These are phyloP conservation scores for Celoporthe dispersa DNA, from an alignment of 2,329 filamentous ascomycete genomes.

Conservation along the genomic window DNA sequence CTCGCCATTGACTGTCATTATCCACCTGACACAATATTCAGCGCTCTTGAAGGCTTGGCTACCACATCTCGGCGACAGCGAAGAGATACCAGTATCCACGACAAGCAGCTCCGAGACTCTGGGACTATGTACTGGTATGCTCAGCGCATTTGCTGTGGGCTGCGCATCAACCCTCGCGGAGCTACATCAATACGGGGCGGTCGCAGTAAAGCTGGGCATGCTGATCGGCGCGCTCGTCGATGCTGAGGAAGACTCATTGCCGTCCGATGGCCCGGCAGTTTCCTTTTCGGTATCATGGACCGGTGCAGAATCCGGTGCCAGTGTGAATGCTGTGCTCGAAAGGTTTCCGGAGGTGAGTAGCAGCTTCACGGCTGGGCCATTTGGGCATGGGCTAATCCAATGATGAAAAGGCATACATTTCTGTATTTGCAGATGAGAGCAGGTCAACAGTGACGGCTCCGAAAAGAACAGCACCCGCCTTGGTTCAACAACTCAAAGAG, in stretches of 20 bases:
- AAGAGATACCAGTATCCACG: neutral
- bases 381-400: neutral
- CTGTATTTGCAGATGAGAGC: neutral
- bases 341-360: neutral
- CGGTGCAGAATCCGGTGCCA: neutral
- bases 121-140: slow-evolving; percentile 17
- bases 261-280: neutral
- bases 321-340: neutral
- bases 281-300: neutral
- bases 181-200: slow-evolving; percentile 42
- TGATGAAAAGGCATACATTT: neutral
- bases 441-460: neutral
- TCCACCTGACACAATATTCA: neutral
- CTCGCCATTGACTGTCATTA: neutral
- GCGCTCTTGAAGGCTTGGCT: neutral
- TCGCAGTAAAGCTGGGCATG: slow-evolving; percentile 44
- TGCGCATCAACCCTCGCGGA: slow-evolving; percentile 29
- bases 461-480: neutral
- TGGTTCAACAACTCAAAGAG: neutral
- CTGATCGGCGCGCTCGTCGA: slow-evolving; percentile 45
- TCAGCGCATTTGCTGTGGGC: slow-evolving; percentile 11
- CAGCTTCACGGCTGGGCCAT: neutral
- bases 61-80: neutral
- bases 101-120: neutral
- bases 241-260: slow-evolving; percentile 35